Percentiles rank a stretch among this genome's conserved stretches.
phyloP scores from a whole-genome alignment of 352 stramenopile genomes.

The Globisporangium paroecandrum region DNA sequence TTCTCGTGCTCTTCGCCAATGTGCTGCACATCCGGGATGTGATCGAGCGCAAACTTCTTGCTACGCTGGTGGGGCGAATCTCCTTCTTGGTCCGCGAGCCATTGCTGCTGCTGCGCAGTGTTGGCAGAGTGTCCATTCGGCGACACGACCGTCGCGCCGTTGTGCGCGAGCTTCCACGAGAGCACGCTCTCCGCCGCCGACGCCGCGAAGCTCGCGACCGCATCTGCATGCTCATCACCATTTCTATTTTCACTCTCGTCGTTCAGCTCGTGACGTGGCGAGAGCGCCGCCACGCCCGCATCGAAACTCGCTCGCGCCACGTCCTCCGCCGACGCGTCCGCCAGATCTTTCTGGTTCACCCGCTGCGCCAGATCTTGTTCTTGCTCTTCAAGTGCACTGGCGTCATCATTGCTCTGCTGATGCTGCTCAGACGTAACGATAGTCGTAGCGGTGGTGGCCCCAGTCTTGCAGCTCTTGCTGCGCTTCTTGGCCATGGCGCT shows the following conservation, averaged over 20 bases:
- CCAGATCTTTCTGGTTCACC: constrained; percentile 9
- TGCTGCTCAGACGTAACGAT: background rate
- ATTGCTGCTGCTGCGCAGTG: constrained; percentile 1
- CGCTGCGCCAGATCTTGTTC: background rate
- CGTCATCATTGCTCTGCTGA: background rate
- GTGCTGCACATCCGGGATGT: constrained; percentile 10
- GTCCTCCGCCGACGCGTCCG: constrained; percentile 10
- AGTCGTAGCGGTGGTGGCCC: background rate
- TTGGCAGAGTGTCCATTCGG: background rate
- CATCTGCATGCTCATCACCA: background rate
- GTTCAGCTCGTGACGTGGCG: constrained; percentile 19
- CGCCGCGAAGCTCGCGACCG: constrained; percentile 8
- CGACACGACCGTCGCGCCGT: constrained; percentile 5
- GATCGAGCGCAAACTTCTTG: constrained; percentile 7
- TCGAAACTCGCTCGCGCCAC: constrained; percentile 8
- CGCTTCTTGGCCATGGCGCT: constrained; percentile 9
- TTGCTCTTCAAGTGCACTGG: background rate
- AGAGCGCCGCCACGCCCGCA: constrained; percentile 6
- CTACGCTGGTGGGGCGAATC: background rate
- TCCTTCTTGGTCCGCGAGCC: background rate
- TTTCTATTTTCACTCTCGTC: constrained; percentile 26
- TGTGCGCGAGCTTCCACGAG: constrained; percentile 10
- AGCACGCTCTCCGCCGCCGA: constrained; percentile 7
- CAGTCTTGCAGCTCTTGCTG: constrained; percentile 11
- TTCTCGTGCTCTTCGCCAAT: constrained; percentile 10